Conservation (phyloP, 1,284 basidiomycete genomes). For the Cerrena zonata region DNA sequence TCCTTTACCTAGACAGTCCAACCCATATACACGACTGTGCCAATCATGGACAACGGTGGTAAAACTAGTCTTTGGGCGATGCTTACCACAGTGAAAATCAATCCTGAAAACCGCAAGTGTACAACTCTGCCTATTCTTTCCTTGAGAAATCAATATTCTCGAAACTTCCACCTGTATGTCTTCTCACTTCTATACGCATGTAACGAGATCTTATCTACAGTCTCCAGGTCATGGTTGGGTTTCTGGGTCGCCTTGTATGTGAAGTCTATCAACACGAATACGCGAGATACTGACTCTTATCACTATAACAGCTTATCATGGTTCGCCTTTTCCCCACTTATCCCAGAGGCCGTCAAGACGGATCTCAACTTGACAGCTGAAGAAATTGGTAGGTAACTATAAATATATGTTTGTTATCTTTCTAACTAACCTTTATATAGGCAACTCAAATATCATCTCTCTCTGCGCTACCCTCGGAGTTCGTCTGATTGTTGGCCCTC, state of each 20-base stretch:
- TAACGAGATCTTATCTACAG: too few relatives aligned
- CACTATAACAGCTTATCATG: constrained; percentile 41
- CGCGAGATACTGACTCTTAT: constrained; percentile 12
- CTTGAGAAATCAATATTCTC: constrained; percentile 46
- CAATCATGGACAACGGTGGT: too few relatives aligned
- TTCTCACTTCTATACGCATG: background rate
- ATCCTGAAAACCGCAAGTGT: constrained; percentile 51
- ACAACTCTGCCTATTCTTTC: constrained; percentile 52
- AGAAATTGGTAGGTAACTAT: constrained; percentile 34
- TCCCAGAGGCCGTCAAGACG: constrained; percentile 53
- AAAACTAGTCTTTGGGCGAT: constrained; percentile 9
- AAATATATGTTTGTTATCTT: background rate
- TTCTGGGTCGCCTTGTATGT: constrained; percentile 40
- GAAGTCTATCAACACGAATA: constrained; percentile 15
- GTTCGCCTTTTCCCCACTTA: constrained; percentile 63
- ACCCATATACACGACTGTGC: too few relatives aligned
- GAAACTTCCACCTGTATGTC: constrained; percentile 46
- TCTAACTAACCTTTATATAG: constrained; percentile 14
- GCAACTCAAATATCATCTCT: constrained; percentile 57
- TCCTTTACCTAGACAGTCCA: too few relatives aligned
- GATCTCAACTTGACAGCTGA: constrained; percentile 48
- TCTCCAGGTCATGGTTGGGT: constrained; percentile 40
- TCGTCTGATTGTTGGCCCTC: constrained; percentile 49
- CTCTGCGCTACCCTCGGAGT: constrained; percentile 51
- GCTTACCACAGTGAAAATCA: constrained; percentile 30